Evolutionary conservation across 2,329 filamentous ascomycete species (phyloP).

Genomic region (Metarhizium album): DNA sequence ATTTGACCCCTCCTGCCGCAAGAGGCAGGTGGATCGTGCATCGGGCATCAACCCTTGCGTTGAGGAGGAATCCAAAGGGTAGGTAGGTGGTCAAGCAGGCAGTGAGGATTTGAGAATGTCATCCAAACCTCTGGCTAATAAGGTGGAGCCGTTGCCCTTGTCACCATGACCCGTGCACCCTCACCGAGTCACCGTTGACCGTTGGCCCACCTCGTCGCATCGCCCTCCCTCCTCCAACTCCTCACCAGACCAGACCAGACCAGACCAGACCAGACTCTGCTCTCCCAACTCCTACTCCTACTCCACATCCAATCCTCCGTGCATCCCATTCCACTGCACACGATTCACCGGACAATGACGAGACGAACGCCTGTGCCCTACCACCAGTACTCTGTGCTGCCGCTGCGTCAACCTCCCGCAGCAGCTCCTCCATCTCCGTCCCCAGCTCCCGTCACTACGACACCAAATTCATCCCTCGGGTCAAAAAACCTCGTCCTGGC

Average conservation of each 20-base stretch:
- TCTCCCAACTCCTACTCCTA: neutral
- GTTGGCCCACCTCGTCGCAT: no score
- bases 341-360: slow-evolving; percentile 32
- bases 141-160: no score
- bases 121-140: no score
- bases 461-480: slow-evolving; percentile 3
- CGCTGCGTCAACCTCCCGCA: slow-evolving; percentile 30
- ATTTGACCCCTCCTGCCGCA: no score
- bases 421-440: slow-evolving; percentile 14
- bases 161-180: no score
- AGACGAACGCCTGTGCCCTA: slow-evolving; percentile 33
- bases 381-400: slow-evolving; percentile 32
- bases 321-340: slow-evolving; percentile 3
- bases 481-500: slow-evolving; percentile 37
- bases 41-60: no score
- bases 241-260: no score
- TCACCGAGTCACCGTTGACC: no score
- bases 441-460: slow-evolving; percentile 5
- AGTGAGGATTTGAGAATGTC: no score
- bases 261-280: neutral
- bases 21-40: neutral
- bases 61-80: no score
- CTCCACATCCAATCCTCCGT: neutral
- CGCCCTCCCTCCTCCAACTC: neutral
- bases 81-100: no score